Conservation (phyloP, 495 filamentous ascomycete species). For the Penicillium waksmanii region DNA sequence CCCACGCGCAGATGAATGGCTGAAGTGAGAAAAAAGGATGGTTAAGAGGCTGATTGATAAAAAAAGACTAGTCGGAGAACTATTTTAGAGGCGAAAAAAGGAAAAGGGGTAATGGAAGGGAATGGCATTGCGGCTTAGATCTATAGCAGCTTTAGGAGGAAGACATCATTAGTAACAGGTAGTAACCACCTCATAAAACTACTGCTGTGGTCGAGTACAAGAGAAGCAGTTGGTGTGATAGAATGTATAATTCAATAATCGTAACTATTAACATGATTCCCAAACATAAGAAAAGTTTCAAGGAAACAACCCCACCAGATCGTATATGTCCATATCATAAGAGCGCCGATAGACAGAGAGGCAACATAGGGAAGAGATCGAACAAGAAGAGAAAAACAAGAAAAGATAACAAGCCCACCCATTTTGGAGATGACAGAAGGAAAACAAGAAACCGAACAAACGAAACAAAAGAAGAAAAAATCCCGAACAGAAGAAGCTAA, state of each 20-base stretch:
- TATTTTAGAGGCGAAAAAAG: too few species aligned
- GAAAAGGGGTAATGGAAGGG: too few species aligned
- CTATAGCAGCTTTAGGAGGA: too few species aligned
- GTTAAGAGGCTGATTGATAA: too few species aligned
- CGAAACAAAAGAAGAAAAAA: constrained; percentile 19
- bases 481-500: constrained; percentile 13
- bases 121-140: too few species aligned
- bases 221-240: neutral
- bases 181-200: neutral
- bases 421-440: constrained; percentile 21
- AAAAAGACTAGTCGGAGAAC: too few species aligned
- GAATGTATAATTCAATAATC: constrained; percentile 15
- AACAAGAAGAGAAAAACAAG: constrained; percentile 10
- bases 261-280: constrained; percentile 21
- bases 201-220: neutral
- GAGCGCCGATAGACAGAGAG: constrained; percentile 21
- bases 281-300: constrained; percentile 23
- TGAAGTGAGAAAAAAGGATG: too few species aligned
- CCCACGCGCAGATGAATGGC: too few species aligned
- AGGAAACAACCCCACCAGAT: constrained; percentile 14
- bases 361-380: constrained; percentile 10
- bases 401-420: constrained; percentile 16
- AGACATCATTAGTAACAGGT: too few species aligned
- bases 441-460: constrained; percentile 18
- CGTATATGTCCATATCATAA: constrained; percentile 28